A percentile compares a stretch with the other conserved stretches of the same genome.
Conservation (phyloP, 768 basidiomycete species). For the Boletales sp. region DNA sequence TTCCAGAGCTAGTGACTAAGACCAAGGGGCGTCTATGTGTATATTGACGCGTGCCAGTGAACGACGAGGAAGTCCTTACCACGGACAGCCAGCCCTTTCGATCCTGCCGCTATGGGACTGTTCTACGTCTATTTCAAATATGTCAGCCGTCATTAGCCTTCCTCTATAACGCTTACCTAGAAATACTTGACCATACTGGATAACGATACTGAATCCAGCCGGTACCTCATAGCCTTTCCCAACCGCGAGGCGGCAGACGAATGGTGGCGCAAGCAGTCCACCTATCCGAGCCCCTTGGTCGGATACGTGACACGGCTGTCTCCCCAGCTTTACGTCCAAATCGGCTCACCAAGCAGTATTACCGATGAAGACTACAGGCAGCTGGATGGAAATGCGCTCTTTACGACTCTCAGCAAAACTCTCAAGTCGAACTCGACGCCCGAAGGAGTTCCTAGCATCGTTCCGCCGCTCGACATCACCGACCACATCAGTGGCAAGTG, state of each 20-base stretch:
- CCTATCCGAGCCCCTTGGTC: constrained; percentile 2
- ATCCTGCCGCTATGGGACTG: not conserved
- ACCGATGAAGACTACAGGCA: too few species aligned
- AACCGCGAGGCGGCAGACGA: constrained; percentile 22
- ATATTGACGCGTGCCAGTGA: too few species aligned
- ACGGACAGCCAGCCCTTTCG: too few species aligned
- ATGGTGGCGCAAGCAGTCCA: constrained; percentile 24
- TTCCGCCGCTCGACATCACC: not conserved
- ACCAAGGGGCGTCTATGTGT: too few species aligned
- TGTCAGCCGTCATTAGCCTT: not conserved
- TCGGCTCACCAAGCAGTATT: too few species aligned
- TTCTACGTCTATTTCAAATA: not conserved
- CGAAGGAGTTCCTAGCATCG: too few species aligned
- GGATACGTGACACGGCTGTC: not conserved
- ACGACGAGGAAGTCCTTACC: too few species aligned
- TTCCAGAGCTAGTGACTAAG: too few species aligned
- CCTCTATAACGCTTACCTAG: not conserved
- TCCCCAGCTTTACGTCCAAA: not conserved
- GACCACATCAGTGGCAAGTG: constrained; percentile 5
- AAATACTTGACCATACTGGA: too few species aligned
- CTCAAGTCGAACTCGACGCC: too few species aligned
- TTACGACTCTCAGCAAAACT: too few species aligned
- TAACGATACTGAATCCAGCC: not conserved
- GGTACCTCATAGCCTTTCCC: constrained; percentile 19
- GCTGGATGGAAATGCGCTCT: too few species aligned